Evolutionary conservation across 2,329 filamentous ascomycete genomes (phyloP), one percentile per base, ranked within the genome.

Genomic region (Colletotrichum agaves): DNA sequence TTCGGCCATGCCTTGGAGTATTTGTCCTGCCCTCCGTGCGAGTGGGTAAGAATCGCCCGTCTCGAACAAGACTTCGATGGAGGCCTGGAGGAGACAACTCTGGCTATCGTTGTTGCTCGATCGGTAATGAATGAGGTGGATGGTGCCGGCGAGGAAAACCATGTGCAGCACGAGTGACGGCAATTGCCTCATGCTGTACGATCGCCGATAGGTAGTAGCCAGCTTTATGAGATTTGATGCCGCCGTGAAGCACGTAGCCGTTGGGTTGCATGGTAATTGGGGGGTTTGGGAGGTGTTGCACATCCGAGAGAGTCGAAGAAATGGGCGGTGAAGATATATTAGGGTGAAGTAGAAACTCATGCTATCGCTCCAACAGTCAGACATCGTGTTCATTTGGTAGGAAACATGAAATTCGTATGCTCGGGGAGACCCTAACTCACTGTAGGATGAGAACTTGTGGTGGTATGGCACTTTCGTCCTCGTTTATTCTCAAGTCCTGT

Each of bases 261-360:
- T 17, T 7, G 61, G 37, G 12, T 50, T 33, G 5, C 23, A 17
- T 13, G 37, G 13, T 5, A n/a, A 19, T 3, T 3, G 19, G n/a
- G n/a, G n/a, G n/a, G 12, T 13, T 21, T 7, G n/a, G n/a, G n/a
- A n/a, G 12, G 10, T 21, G 10, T 7, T 7, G 13, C 43, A 21
- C n/a, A 47, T 21, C 17, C 31, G 19, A 8, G 61, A 52, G 6
- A 33, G 27, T 15, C 43, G 33, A 1, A 65, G 13, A 8, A 65
- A 68, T 3, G 65, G 61, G 8, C 65, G 65, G 12, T 68, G 61
- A 1, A 68, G 65, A 3, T 65, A 44, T 3, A 68, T 39, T 4
- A 60, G 33, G 21, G 13, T 44, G 15, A 65, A 65, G 15, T 65
- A 65, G 6, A 68, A 60, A 0, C 15, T 60, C 61, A 68, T 65